Conservation (phyloP, 352 stramenopile genomes). For the Globisporangium orthogonon region DNA sequence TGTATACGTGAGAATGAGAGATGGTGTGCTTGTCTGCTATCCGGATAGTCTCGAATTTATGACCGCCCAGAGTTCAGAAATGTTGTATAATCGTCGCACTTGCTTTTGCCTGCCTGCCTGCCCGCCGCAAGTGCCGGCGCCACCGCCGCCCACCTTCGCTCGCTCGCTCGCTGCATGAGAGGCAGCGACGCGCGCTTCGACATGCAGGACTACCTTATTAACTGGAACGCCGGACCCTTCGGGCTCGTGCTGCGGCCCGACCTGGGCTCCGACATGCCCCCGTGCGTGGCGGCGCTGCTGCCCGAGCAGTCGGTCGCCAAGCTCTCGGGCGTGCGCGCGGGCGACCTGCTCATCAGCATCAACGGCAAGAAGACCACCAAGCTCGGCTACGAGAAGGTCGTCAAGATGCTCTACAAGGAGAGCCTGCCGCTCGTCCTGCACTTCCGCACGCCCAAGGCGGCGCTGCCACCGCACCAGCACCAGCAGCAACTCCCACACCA, state of each 20-base stretch:
- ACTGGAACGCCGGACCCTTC: constrained; percentile 77
- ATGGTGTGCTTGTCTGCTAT: no score
- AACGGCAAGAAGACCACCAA: constrained; percentile 74
- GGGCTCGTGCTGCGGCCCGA: constrained; percentile 68
- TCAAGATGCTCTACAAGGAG: constrained; percentile 76
- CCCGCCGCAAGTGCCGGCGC: no score
- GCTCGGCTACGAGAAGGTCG: constrained; percentile 72
- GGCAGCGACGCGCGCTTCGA: constrained; percentile 17
- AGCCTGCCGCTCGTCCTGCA: constrained; percentile 65
- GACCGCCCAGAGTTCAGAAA: no score
- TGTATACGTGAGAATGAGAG: no score
- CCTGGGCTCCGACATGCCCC: constrained; percentile 65
- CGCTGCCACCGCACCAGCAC: constrained; percentile 6
- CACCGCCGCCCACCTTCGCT: no score
- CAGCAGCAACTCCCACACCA: constrained; percentile 1
- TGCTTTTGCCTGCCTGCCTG: no score
- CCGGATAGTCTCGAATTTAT: no score
- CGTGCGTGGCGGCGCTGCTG: constrained; percentile 66
- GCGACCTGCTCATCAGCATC: constrained; percentile 71
- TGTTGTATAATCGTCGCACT: no score
- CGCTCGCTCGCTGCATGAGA: constrained; percentile 2
- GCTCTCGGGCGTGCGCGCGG: constrained; percentile 53
- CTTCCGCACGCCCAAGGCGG: constrained; percentile 52
- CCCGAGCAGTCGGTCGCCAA: constrained; percentile 67
- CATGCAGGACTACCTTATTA: constrained; percentile 80